Percentiles rank a stretch among this genome's conserved stretches.
Conservation (phyloP, 805 yeast genomes). For the Brettanomyces nanus region DNA sequence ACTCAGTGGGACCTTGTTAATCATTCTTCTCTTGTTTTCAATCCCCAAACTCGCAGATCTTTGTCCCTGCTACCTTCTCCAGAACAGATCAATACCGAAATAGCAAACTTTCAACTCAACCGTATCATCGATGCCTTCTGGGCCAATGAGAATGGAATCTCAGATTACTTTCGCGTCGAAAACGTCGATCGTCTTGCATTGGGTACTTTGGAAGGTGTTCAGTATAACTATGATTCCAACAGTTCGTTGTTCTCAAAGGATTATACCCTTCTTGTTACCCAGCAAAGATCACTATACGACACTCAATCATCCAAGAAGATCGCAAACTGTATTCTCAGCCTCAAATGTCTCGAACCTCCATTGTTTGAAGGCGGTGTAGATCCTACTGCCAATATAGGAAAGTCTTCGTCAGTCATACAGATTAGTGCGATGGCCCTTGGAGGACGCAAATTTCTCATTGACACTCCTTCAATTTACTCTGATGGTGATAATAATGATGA, state of each 20-base stretch:
- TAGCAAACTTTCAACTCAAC: conserved; percentile 24
- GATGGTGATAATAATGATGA: conserved; percentile 8
- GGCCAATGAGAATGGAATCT: conserved; percentile 23
- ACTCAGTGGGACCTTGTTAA: conserved; percentile 16
- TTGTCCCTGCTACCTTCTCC: conserved; percentile 16
- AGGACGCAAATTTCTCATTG: conserved; percentile 16
- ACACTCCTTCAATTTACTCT: conserved; percentile 14
- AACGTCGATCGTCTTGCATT: conserved; percentile 20
- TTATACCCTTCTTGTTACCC: conserved; percentile 20
- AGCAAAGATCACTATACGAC: conserved; percentile 21
- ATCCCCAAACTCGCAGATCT: conserved; percentile 10
- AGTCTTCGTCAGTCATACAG: conserved; percentile 20
- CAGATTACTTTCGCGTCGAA: conserved; percentile 16
- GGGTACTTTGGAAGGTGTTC: conserved; percentile 23
- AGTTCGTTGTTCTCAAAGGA: conserved; percentile 16
- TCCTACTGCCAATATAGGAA: conserved; percentile 18
- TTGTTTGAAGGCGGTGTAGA: conserved; percentile 15
- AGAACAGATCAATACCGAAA: conserved; percentile 21
- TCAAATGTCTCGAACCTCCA: conserved; percentile 14
- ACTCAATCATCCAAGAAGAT: conserved; percentile 17
- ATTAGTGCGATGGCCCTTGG: conserved; percentile 16
- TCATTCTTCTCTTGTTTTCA: conserved; percentile 20
- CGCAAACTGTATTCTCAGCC: conserved; percentile 18
- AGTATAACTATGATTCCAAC: conserved; percentile 15
- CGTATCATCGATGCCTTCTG: conserved; percentile 25